These are phyloP conservation scores for Eremochloa ophiuroides DNA, from an alignment of 176 grass and related monocot genomes.

Conservation along the genomic window DNA sequence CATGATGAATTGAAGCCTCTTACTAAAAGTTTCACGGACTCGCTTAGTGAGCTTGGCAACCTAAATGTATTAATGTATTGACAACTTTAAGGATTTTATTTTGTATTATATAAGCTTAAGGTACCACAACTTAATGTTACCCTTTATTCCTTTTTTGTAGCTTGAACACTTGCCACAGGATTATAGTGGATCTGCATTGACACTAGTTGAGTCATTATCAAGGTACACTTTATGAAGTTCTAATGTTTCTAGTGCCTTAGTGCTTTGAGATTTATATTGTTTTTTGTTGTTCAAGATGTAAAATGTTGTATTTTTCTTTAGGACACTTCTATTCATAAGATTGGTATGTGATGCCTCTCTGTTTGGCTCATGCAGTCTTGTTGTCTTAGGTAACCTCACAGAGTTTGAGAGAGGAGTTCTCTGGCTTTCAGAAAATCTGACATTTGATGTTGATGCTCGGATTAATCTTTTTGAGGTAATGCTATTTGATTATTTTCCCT, in stretches of 20 bases:
- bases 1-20: constrained; percentile 98
- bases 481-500: constrained; percentile 5
- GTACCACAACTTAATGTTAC: constrained; percentile 9
- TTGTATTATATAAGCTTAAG: neutral
- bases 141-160: constrained; percentile 48
- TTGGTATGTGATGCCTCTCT: constrained; percentile 64
- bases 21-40: constrained; percentile 80
- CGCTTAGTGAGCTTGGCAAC: constrained; percentile 95
- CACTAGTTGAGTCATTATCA: constrained; percentile 90
- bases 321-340: constrained; percentile 24
- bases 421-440: constrained; percentile 89
- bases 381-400: constrained; percentile 98
- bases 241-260: constrained; percentile 13
- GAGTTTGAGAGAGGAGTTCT: constrained; percentile 84
- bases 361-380: constrained; percentile 95
- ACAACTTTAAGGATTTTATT: constrained; percentile 38
- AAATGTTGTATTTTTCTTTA: neutral
- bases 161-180: constrained; percentile 73
- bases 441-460: constrained; percentile 87
- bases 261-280: constrained; percentile 3
- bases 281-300: neutral
- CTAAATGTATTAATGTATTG: constrained; percentile 77
- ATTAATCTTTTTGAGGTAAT: constrained; percentile 95
- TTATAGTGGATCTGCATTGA: constrained; percentile 90
- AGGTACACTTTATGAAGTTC: constrained; percentile 56